Conservation (phyloP, 768 basidiomycete genomes). For the Collybia sp. region DNA sequence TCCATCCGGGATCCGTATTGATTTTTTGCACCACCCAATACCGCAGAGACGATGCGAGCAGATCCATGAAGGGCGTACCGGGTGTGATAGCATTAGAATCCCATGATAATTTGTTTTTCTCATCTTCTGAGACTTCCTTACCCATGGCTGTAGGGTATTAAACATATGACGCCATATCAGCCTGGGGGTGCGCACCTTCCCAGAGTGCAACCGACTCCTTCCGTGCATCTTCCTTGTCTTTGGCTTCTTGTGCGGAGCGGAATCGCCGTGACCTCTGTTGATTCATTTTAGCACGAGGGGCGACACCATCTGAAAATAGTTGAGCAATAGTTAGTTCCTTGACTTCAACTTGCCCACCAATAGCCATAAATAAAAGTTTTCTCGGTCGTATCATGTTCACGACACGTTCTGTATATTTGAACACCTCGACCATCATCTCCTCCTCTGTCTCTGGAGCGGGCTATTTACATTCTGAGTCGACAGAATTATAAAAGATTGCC, state of each 20-base stretch:
- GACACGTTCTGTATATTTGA: constrained; percentile 94
- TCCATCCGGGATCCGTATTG: constrained; percentile 95
- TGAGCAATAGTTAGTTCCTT: constrained; percentile 1
- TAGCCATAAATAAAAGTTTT: constrained; percentile 96
- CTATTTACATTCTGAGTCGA: constrained; percentile 28
- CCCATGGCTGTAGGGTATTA: constrained; percentile 74
- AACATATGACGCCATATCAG: neutral
- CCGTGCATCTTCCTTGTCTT: constrained; percentile 86
- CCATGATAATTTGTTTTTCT: constrained; percentile 84
- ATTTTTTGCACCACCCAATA: constrained; percentile 98
- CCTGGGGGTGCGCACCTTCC: constrained; percentile 54
- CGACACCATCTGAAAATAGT: constrained; percentile 77
- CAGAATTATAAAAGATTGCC: neutral
- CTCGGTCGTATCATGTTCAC: constrained; percentile 96
- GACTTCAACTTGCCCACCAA: constrained; percentile 53
- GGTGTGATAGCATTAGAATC: constrained; percentile 99
- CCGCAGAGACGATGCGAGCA: constrained; percentile 80
- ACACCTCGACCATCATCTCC: constrained; percentile 98
- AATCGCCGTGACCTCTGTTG: constrained; percentile 98
- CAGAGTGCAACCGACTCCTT: constrained; percentile 79
- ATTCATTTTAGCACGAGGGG: constrained; percentile 99
- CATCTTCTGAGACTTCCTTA: constrained; percentile 75
- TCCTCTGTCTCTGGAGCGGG: constrained; percentile 97
- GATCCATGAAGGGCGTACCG: constrained; percentile 97
- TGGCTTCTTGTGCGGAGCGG: constrained; percentile 90